phyloP scores from a whole-genome alignment of 805 yeast species.

The Saccharomycopsis sp. region DNA sequence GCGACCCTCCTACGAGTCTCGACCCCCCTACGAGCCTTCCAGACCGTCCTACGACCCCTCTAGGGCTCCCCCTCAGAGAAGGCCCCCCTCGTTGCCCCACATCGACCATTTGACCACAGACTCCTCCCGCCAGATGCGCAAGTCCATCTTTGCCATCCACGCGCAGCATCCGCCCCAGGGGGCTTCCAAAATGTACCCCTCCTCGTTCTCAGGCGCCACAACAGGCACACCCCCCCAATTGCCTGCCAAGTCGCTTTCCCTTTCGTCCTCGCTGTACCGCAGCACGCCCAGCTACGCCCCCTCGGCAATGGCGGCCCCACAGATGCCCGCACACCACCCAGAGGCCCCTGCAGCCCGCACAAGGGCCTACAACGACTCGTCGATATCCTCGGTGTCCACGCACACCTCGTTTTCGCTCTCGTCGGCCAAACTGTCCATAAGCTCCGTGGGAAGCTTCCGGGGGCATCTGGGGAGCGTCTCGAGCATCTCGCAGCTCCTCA shows the following conservation, averaged over 20 bases:
- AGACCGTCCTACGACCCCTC: too few relatives aligned
- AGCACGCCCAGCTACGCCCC: not conserved
- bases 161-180: not conserved
- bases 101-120: not conserved
- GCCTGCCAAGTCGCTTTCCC: not conserved
- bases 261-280: not conserved
- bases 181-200: not conserved
- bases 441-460: slow-evolving; percentile 9
- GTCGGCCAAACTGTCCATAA: slow-evolving; percentile 11
- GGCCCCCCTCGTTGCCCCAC: slow-evolving; percentile 1
- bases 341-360: not conserved
- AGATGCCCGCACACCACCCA: not conserved
- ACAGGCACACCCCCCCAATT: not conserved
- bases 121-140: slow-evolving; percentile 9
- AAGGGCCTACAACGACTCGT: slow-evolving; percentile 1
- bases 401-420: slow-evolving; percentile 1
- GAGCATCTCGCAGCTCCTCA: slow-evolving; percentile 15
- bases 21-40: not conserved
- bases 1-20: not conserved
- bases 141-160: slow-evolving; percentile 13
- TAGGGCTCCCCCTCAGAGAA: not conserved
- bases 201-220: not conserved
- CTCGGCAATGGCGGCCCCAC: not conserved
- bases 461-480: slow-evolving; percentile 14
- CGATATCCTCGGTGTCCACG: slow-evolving; percentile 11